Base-by-base conservation (phyloP, 192 early-diverging fungal species). In the Gaertneriomyces sp. region DNA sequence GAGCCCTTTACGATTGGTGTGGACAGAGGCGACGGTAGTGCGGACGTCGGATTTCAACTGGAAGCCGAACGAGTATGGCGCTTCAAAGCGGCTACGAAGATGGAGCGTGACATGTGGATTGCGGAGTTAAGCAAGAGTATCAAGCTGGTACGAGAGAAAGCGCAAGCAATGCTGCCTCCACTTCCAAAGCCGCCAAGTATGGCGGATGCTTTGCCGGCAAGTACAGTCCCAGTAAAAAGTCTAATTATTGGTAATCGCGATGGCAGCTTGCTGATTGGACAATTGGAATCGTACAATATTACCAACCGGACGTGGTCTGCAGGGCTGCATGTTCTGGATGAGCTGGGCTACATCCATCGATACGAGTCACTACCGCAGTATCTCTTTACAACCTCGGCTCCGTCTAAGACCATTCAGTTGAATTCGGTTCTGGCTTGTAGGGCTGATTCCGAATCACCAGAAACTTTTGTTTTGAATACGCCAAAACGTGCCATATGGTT, bases 71-170 rank as follows among this genome's bases (percentile, higher is more conserved):
- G 46, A 16, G 40, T 54, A 12, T 39, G n/a, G 16, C 45, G 60
- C 6, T 63, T 52, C 14, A 47, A 42, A 42, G 60, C 51, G 38
- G 33, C 11, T 14, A 42, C 47, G 9, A 50, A 16, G 12, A 11
- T 9, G 3, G 67, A 69, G n/a, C 45, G 60, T 14, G 67, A 69
- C 42, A 17, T n/a, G n/a, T 63, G 58, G 58, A 8, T 69, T 4
- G 38, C 42, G 52, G 42, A 45, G 10, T 46, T 69, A 51, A 7
- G 42, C 11, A 53, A 45, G 16, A 5, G 10, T 12, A 16, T 20
- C 12, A 51, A n/a, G 16, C 38, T 11, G 47, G 16, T 25, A 0
- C 4, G 16, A 39, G 54, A 33, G 25, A 33, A 33, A 33, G 16
- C 54, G 2, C 33, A 38, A 38, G 54, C 12, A 14, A 39, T 25